Base-by-base conservation (phyloP, 495 filamentous ascomycete genomes). In the Cairneyella variabilis region DNA sequence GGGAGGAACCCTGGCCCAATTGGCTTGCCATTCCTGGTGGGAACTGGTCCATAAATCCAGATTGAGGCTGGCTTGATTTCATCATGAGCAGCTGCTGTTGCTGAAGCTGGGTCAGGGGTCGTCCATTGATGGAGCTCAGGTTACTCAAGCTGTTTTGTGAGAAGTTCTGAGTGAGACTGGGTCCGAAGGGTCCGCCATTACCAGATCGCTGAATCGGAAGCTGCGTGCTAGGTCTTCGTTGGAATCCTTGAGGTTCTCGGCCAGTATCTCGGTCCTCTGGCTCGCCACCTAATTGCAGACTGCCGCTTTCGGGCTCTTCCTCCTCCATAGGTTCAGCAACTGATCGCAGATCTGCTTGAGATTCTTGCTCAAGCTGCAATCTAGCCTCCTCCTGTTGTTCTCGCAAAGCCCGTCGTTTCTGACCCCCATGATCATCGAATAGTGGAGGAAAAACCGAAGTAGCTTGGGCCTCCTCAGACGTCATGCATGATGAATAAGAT, bases 201-300 rank as follows among this genome's bases (percentile, higher is more conserved):
- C 73, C 78, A 32, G 71, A 71, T 61, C 87, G 79, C 48, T 89
- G 86, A 25, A 87, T 88, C 8, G 90, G 88, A 0, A 85, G 84
- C 60, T 89, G 88, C 21, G 89, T 80, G 36, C 78, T 79, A 41
- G 72, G 61, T 37, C 75, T 69, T 59, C 70, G 71, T 54, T 82
- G 76, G 52, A 80, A 72, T 30, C 71, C 67, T 27, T 63, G 70
- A 3, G 58, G 59, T 40, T 81, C 77, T 36, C 77, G 78, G 39
- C 61, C 63, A 37, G 68, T 71, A 11, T 80, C 79, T 53, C 78
- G 76, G 58, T 90, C 90, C 60, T 97, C 91, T 0, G 91, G 91
- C 60, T 96, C 91, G 8, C 91, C 91, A 48, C 91, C 91, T 16
- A 97, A 76, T 48, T 92, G 90, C 28, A 95, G 75, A 63, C 91